Evolutionary conservation across 2,329 filamentous ascomycete species (phyloP).

Genomic region (Diaporthe eres): DNA sequence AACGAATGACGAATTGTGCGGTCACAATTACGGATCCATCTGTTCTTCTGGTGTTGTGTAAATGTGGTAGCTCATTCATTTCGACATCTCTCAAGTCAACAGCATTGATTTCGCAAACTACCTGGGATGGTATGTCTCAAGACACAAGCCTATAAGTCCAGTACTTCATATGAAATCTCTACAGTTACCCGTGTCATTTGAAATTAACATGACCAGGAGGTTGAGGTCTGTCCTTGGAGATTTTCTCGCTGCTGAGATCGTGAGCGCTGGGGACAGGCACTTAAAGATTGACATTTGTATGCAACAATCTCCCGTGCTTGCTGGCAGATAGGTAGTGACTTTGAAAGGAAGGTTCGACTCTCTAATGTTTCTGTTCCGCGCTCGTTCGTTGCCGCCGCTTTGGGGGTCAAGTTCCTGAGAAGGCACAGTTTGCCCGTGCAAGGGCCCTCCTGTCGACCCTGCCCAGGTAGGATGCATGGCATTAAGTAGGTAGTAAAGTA

Average conservation of each 20-base stretch:
- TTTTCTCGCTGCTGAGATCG: neutral
- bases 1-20: neutral
- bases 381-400: neutral
- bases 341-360: too few relatives aligned
- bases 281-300: neutral
- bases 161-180: neutral
- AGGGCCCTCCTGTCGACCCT: neutral
- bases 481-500: neutral
- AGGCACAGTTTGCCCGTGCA: neutral
- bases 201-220: neutral
- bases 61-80: neutral
- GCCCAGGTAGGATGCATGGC: neutral
- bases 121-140: neutral
- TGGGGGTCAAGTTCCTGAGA: neutral
- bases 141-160: neutral
- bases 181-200: neutral
- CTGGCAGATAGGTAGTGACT: neutral
- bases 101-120: neutral
- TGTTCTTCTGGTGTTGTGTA: neutral
- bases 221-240: neutral
- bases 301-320: neutral
- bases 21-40: neutral
- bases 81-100: neutral
- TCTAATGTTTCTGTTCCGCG: too few relatives aligned
- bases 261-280: neutral